A percentile compares a stretch with the other conserved stretches of the same genome.
Evolutionary conservation across 2,329 filamentous ascomycete species (phyloP).

Genomic region (Cladophialophora carrionii): DNA sequence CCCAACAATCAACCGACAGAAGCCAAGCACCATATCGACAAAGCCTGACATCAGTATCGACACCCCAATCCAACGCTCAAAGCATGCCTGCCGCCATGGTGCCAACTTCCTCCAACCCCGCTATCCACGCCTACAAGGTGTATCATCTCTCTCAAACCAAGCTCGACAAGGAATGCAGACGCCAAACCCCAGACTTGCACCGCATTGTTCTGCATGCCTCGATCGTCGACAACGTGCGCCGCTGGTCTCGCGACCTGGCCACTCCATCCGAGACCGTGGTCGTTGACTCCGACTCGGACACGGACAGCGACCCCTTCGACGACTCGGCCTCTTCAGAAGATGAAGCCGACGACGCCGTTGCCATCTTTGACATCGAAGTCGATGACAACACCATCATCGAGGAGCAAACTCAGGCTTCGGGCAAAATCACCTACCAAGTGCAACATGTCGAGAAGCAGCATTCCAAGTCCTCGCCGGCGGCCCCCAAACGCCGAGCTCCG

Average conservation of each 20-base stretch:
- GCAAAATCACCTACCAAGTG: conserved; percentile 14
- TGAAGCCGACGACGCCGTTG: conserved; percentile 25
- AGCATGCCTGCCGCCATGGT: conserved; percentile 13
- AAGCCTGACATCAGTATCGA: background rate
- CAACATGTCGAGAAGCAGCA: conserved; percentile 16
- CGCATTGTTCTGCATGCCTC: conserved; percentile 31
- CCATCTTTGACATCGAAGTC: conserved; percentile 30
- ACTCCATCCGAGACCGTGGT: conserved; percentile 30
- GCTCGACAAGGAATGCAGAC: conserved; percentile 32
- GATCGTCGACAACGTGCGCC: conserved; percentile 33
- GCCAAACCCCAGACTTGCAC: conserved; percentile 32
- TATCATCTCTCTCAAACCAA: conserved; percentile 32
- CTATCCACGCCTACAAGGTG: conserved; percentile 34
- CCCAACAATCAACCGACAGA: background rate
- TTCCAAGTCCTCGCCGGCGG: conserved; percentile 12
- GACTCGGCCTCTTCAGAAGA: conserved; percentile 23
- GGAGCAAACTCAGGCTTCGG: conserved; percentile 2
- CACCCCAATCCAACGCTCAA: background rate
- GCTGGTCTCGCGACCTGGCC: conserved; percentile 32
- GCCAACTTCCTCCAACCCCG: conserved; percentile 23
- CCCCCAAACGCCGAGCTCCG: conserved; percentile 25
- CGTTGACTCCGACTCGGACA: conserved; percentile 30
- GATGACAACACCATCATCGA: conserved; percentile 23
- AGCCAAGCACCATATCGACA: background rate
- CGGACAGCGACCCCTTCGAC: conserved; percentile 32